phyloP scores from a whole-genome alignment of 139 green algal species.

The Haematococcus sp. region DNA sequence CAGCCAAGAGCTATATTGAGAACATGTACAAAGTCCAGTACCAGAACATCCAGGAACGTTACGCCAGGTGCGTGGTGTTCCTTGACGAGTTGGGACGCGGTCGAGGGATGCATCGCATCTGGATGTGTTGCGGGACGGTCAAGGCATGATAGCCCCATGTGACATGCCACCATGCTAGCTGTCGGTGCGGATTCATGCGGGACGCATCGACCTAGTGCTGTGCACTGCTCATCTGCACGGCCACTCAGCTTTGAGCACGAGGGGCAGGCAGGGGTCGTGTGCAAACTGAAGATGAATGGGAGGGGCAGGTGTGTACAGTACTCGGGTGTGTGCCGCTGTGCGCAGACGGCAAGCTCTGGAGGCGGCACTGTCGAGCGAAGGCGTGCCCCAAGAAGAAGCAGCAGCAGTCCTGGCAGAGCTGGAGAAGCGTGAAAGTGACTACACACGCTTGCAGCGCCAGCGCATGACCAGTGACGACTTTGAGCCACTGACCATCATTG shows the following conservation, averaged over 20 bases:
- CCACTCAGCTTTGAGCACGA: too few species aligned
- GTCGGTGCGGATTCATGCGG: neutral
- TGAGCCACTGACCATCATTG: constrained; percentile 94
- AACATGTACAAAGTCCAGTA: constrained; percentile 89
- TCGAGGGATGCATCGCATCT: too few species aligned
- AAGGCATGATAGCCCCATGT: too few species aligned
- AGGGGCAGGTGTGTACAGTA: too few species aligned
- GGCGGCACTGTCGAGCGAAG: constrained; percentile 57
- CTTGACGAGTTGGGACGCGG: neutral
- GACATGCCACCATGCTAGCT: too few species aligned
- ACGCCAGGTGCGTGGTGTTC: constrained; percentile 50
- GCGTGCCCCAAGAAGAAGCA: constrained; percentile 58
- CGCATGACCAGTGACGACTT: constrained; percentile 88
- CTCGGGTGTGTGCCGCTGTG: too few species aligned
- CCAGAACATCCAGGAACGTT: constrained; percentile 73
- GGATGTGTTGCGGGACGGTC: too few species aligned
- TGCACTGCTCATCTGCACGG: too few species aligned
- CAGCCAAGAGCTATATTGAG: constrained; percentile 90
- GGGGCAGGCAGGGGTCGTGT: too few species aligned
- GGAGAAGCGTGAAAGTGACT: constrained; percentile 77
- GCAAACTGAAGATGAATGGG: too few species aligned
- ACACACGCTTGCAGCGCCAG: constrained; percentile 80
- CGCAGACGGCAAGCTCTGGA: constrained; percentile 75
- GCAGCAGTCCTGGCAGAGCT: constrained; percentile 51
- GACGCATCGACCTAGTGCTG: neutral